These are phyloP conservation scores for Fusarium sororula DNA, from an alignment of 2,329 filamentous ascomycete species.

Conservation along the genomic window DNA sequence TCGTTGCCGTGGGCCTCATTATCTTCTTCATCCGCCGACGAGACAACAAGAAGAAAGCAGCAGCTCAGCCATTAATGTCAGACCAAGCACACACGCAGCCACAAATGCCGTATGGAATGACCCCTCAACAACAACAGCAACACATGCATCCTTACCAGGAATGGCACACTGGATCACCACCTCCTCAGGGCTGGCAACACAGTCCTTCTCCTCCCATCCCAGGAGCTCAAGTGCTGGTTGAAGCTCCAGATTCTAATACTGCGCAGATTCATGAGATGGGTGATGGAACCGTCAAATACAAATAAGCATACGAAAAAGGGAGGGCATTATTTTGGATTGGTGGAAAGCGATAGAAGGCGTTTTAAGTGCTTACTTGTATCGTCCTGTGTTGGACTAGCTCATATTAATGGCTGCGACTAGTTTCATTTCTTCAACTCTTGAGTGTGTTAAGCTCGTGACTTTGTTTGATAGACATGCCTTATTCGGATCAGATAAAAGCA, in stretches of 20 bases:
- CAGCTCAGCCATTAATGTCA: constrained; percentile 3
- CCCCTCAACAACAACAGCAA: neutral
- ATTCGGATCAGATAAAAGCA: neutral
- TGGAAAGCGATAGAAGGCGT: neutral
- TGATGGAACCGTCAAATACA: neutral
- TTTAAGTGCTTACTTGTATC: constrained; percentile 16
- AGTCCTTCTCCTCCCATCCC: neutral
- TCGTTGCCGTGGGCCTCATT: constrained; percentile 4
- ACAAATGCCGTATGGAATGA: constrained; percentile 12
- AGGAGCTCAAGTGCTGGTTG: neutral
- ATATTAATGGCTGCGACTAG: neutral
- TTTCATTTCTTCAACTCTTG: neutral
- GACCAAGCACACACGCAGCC: constrained; percentile 2
- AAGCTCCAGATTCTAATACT: constrained; percentile 12
- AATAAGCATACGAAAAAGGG: neutral
- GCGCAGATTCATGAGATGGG: constrained; percentile 19
- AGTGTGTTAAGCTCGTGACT: neutral
- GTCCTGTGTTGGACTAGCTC: neutral
- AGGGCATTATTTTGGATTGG: neutral
- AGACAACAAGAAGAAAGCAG: constrained; percentile 14
- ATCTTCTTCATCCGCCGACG: constrained; percentile 26
- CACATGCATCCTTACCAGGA: constrained; percentile 10
- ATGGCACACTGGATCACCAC: constrained; percentile 9
- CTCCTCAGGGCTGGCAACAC: constrained; percentile 16
- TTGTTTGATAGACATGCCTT: neutral